Conservation (phyloP, 768 basidiomycete species). For the Tubosaeta brunneosetosa region DNA sequence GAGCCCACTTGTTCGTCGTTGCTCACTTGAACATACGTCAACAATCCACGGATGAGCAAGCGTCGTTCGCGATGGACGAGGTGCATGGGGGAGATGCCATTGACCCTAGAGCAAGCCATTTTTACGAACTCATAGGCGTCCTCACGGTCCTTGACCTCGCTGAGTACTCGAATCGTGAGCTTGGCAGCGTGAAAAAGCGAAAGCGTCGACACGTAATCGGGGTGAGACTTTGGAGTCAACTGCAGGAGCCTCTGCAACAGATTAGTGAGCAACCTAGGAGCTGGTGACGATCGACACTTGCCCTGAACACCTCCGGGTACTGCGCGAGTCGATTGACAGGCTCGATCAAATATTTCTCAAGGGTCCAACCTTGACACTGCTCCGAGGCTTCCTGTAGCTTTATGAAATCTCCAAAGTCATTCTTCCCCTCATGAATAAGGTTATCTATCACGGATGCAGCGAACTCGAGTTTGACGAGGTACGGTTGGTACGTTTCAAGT, state of each 20-base stretch:
- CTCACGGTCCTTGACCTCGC: conserved; percentile 81
- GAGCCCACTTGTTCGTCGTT: conserved; percentile 23
- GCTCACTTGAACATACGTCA: conserved; percentile 41
- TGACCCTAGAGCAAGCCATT: conserved; percentile 51
- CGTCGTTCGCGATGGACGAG: conserved; percentile 72
- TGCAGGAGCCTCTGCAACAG: conserved; percentile 58
- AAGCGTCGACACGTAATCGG: conserved; percentile 65
- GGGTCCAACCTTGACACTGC: conserved; percentile 56
- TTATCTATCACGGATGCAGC: conserved; percentile 50
- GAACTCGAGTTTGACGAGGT: conserved; percentile 67
- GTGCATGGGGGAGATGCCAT: conserved; percentile 48
- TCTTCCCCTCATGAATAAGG: conserved; percentile 48
- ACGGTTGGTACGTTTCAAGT: conserved; percentile 84
- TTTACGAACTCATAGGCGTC: conserved; percentile 81
- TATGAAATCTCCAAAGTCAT: conserved; percentile 87
- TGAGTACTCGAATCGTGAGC: conserved; percentile 69
- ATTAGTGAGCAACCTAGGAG: conserved; percentile 5
- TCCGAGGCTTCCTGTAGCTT: conserved; percentile 54
- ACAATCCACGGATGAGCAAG: conserved; percentile 62
- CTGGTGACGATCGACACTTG: conserved; percentile 33
- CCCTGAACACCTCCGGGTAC: conserved; percentile 72
- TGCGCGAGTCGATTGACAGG: conserved; percentile 68
- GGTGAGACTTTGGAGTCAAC: conserved; percentile 63
- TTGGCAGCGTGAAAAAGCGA: conserved; percentile 64
- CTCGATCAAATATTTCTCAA: conserved; percentile 67